phyloP scores from a whole-genome alignment of 2,329 filamentous ascomycete species.

The Aspergillus calidoustus region DNA sequence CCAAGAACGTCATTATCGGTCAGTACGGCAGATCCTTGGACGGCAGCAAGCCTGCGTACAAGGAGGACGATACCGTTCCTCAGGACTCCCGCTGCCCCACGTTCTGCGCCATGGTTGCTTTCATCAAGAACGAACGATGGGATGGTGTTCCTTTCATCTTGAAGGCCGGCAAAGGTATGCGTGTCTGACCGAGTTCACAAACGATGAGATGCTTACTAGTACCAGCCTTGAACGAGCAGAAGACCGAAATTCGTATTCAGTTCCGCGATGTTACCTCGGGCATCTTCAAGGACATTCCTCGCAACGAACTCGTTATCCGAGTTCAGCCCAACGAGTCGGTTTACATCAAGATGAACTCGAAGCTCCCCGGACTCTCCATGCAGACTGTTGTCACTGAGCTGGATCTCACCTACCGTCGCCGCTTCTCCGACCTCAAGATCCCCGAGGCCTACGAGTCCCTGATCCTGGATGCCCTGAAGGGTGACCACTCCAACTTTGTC shows the following conservation, averaged over 20 bases:
- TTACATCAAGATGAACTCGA: constrained; percentile 99
- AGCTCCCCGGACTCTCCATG: constrained; percentile 97
- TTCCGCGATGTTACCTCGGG: constrained; percentile 99
- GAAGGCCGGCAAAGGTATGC: constrained; percentile 85
- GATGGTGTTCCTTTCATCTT: constrained; percentile 99
- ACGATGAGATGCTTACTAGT: constrained; percentile 23
- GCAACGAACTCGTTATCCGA: constrained; percentile 98
- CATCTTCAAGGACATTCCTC: constrained; percentile 99
- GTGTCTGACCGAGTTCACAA: background rate
- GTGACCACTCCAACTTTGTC: constrained; percentile 99
- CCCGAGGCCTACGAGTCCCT: constrained; percentile 98
- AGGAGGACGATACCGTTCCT: constrained; percentile 97
- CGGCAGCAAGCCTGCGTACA: constrained; percentile 94
- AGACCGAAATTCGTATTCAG: constrained; percentile 98
- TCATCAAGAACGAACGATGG: constrained; percentile 99
- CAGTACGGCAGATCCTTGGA: constrained; percentile 97
- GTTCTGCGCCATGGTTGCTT: constrained; percentile 94
- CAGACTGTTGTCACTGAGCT: constrained; percentile 99
- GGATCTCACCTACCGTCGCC: constrained; percentile 94
- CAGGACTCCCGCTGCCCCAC: constrained; percentile 97
- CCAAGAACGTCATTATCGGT: constrained; percentile 99
- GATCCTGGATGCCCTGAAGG: constrained; percentile 96
- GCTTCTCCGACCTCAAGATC: constrained; percentile 99
- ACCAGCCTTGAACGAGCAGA: constrained; percentile 91
- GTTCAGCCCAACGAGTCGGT: constrained; percentile 99